Evolutionary conservation across 768 basidiomycete genomes (phyloP).

Genomic region (Roridomyces roridus): DNA sequence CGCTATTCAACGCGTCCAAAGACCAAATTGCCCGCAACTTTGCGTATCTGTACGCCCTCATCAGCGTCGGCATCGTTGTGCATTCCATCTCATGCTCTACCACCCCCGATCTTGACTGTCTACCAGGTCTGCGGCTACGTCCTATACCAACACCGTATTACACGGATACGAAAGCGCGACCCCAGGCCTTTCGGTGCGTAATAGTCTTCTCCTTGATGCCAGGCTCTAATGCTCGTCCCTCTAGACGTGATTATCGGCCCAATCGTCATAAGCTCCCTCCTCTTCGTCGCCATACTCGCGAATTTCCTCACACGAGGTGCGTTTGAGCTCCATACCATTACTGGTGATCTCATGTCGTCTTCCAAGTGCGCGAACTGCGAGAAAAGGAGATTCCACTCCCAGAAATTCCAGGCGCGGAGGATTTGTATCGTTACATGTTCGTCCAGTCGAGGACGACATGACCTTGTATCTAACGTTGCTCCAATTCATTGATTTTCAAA

Average conservation of each 20-base stretch:
- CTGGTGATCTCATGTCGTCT: too few species aligned
- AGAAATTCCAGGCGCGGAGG: conserved; percentile 41
- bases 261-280: conserved; percentile 75
- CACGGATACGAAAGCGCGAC: conserved; percentile 89
- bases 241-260: conserved; percentile 90
- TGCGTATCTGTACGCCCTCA: conserved; percentile 81
- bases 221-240: too few species aligned
- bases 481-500: too few species aligned
- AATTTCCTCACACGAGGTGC: conserved; percentile 89
- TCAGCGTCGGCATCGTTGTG: conserved; percentile 77
- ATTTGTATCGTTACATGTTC: conserved; percentile 15
- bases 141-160: conserved; percentile 87
- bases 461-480: too few species aligned
- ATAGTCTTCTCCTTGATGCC: too few species aligned
- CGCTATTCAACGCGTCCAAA: conserved; percentile 86
- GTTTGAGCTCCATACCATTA: conserved; percentile 35
- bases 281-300: conserved; percentile 87
- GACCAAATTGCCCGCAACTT: conserved; percentile 77
- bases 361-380: conserved; percentile 74
- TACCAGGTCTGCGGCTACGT: conserved; percentile 90
- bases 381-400: conserved; percentile 41
- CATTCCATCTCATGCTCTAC: conserved; percentile 10
- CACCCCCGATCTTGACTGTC: not conserved
- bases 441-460: too few species aligned
- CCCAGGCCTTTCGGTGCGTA: conserved; percentile 89